Conservation (phyloP, 176 grass and related monocot species). For the Raddia guianensis region DNA sequence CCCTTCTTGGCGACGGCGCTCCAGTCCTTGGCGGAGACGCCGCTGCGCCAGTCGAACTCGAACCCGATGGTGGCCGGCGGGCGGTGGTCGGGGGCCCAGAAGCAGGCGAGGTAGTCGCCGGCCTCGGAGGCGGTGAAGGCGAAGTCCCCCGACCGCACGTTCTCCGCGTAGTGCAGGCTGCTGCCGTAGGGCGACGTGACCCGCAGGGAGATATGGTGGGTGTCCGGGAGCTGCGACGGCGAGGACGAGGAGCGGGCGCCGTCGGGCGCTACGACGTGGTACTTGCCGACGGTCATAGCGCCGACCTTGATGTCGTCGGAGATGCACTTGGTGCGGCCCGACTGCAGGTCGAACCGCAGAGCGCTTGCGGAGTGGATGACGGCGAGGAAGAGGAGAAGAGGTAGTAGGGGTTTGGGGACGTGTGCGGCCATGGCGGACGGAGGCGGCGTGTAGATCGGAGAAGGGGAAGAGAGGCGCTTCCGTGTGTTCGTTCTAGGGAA, state of each 20-base stretch:
- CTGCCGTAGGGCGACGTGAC: conserved; percentile 93
- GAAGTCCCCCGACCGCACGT: conserved; percentile 79
- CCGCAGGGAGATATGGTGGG: conserved; percentile 81
- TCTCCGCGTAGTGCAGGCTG: conserved; percentile 83
- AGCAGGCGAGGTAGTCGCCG: conserved; percentile 88
- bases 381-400: background rate
- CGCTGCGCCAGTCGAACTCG: conserved; percentile 91
- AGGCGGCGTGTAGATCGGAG: background rate
- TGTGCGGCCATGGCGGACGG: conserved; percentile 25
- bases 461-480: background rate
- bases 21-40: conserved; percentile 85
- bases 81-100: conserved; percentile 78
- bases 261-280: conserved; percentile 67
- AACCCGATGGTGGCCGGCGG: conserved; percentile 60
- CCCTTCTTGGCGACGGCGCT: conserved; percentile 86
- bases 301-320: conserved; percentile 91
- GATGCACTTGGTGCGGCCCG: conserved; percentile 94
- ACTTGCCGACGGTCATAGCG: conserved; percentile 90
- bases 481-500: background rate
- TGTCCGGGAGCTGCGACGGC: conserved; percentile 54
- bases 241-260: conserved; percentile 44
- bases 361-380: conserved; percentile 4
- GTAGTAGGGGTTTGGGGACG: background rate
- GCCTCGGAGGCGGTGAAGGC: conserved; percentile 79
- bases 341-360: conserved; percentile 85